Evolutionary conservation across 2,329 filamentous ascomycete genomes (phyloP), one percentile per base, ranked within the genome.

Genomic region (Xylariomycetidae sp.): DNA sequence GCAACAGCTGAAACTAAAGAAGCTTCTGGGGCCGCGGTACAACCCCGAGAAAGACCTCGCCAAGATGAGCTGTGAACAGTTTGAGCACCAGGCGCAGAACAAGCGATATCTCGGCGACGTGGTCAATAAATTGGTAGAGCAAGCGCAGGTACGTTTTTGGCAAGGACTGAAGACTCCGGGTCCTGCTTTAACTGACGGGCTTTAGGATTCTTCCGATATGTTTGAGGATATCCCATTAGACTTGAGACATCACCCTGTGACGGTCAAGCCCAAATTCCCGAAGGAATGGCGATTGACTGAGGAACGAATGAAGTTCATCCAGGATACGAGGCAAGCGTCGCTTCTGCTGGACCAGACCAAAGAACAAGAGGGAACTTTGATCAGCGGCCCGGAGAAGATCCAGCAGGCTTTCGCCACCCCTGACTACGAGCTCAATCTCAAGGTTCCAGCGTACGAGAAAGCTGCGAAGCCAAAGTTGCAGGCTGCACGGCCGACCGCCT

Each of bases 221-320:
- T 95, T 96, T 52, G 80, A 80, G 45, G 92, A 98, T 57, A 64
- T 98, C 19, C 90, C 92, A 2, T 72, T 96, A 30, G 89, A 98
- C 55, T 81, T 86, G 39, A 74, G 92, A 49, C 90, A 96, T 60
- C 80, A 90, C 66, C 80, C 74, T 52, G 69, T 74, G 42, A 84
- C 82, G 66, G 58, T 59, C 25, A 76, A 75, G 55, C 70, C 76
- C 34, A 72, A 68, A 44, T 96, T 95, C 60, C 92, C 92, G 2
- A 72, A 77, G 48, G 76, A 79, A 47, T 98, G 92, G 92, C 75
- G 73, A 38, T 64, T 98, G 70, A 89, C 83, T 2, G 63, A 75
- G 29, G 69, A 84, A 61, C 72, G 86, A 43, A 73, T 70, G 53
- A 56, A 65, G 51, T 70, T 83, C 59, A 65, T 95, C 31, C 72